Conservation (phyloP, 352 stramenopile genomes). For the Blastocystis sp. region DNA sequence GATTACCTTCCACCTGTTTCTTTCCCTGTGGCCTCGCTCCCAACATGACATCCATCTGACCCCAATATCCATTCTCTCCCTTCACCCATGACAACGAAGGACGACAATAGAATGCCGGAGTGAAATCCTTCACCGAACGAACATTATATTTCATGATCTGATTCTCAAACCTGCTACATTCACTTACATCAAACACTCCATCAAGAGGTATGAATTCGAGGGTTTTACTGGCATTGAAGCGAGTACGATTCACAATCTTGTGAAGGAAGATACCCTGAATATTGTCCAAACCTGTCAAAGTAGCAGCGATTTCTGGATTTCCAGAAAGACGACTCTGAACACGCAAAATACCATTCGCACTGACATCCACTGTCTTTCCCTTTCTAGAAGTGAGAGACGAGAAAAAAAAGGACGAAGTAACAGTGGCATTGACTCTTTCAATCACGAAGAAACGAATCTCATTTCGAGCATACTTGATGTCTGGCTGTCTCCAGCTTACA, state of each 20-base stretch:
- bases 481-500: neutral
- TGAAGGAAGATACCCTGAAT: conserved; percentile 2
- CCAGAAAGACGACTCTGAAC: conserved; percentile 13
- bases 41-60: conserved; percentile 36
- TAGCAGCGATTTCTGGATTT: neutral
- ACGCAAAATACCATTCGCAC: neutral
- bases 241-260: neutral
- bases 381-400: neutral
- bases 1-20: conserved; percentile 7
- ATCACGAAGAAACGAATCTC: conserved; percentile 21
- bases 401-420: neutral
- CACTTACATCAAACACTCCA: neutral
- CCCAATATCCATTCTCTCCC: neutral
- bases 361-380: neutral
- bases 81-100: neutral
- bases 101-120: conserved; percentile 4
- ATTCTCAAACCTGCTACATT: neutral
- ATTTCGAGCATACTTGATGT: conserved; percentile 3
- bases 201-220: conserved; percentile 29
- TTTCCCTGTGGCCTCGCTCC: neutral
- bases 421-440: neutral
- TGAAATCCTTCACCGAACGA: neutral
- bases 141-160: conserved; percentile 15
- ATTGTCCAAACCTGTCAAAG: neutral
- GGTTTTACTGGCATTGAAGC: neutral